Conservation (phyloP, 305 asterid genomes). For the Vinca major region DNA sequence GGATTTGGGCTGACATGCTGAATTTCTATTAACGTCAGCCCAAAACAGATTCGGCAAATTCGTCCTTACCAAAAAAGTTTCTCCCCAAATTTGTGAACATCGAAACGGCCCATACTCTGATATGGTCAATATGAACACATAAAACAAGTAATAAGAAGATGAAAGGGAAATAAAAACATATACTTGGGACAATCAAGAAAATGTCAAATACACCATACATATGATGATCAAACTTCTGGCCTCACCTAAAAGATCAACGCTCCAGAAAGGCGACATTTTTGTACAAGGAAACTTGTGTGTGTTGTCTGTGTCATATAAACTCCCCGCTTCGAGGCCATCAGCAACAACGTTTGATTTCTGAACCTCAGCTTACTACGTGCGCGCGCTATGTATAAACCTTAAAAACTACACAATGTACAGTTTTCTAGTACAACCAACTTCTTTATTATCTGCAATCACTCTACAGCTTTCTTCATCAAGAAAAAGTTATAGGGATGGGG, state of each 20-base stretch:
- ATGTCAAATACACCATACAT: constrained; percentile 41
- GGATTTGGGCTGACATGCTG: too few species aligned
- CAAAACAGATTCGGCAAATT: too few species aligned
- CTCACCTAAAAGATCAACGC: constrained; percentile 41
- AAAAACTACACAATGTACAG: constrained; percentile 75
- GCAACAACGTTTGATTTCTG: constrained; percentile 27
- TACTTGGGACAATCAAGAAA: constrained; percentile 34
- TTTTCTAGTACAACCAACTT: constrained; percentile 58
- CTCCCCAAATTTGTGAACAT: too few species aligned
- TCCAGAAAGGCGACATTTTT: constrained; percentile 42
- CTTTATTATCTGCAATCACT: constrained; percentile 54
- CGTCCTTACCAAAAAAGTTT: too few species aligned
- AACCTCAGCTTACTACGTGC: constrained; percentile 48
- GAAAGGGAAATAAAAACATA: constrained; percentile 3
- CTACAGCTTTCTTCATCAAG: constrained; percentile 10
- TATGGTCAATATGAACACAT: not conserved
- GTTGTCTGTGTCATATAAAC: constrained; percentile 17
- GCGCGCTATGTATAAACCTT: constrained; percentile 40
- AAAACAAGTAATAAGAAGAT: not conserved
- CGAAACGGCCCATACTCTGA: too few species aligned
- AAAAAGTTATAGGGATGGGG: constrained; percentile 9
- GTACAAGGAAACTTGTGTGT: constrained; percentile 38
- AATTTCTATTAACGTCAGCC: too few species aligned
- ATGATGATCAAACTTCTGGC: constrained; percentile 25
- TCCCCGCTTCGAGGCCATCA: constrained; percentile 29